Percentiles rank a stretch among this genome's conserved stretches.
Evolutionary conservation across 768 basidiomycete genomes (phyloP).

Genomic region (Calvatia gigantea): DNA sequence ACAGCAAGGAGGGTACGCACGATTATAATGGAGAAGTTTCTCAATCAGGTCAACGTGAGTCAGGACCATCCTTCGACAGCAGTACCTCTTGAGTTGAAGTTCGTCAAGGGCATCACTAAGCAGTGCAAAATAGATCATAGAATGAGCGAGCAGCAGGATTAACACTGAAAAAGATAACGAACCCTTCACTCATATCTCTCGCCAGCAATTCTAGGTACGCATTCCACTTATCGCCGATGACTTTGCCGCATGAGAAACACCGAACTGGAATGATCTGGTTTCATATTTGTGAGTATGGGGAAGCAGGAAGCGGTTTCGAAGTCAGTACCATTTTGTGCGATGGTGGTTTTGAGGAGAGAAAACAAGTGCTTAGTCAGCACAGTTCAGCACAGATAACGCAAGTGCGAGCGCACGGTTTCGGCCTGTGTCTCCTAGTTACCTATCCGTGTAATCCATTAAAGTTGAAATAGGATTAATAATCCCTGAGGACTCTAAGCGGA

Average conservation of each 20-base stretch:
- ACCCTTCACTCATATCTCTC: slow-evolving; percentile 88
- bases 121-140: not conserved
- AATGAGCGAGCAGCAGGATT: not conserved
- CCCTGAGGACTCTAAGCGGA: no score
- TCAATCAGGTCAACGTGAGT: slow-evolving; percentile 98
- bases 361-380: not conserved
- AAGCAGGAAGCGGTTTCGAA: not conserved
- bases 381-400: no score
- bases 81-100: slow-evolving; percentile 88
- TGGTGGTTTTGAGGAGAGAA: not conserved
- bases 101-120: slow-evolving; percentile 85
- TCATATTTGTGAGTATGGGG: not conserved
- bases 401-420: no score
- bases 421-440: no score
- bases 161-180: slow-evolving; percentile 23
- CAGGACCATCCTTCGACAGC: slow-evolving; percentile 94
- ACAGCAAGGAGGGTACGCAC: slow-evolving; percentile 41
- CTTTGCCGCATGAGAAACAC: slow-evolving; percentile 96
- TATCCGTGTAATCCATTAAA: no score
- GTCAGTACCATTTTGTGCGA: not conserved
- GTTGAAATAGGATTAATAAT: no score
- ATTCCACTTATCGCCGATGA: slow-evolving; percentile 95
- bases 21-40: slow-evolving; percentile 94
- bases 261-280: slow-evolving; percentile 91
- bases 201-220: slow-evolving; percentile 80